phyloP scores from a whole-genome alignment of 2,329 filamentous ascomycete species.

The Myriosclerotinia scirpicola region DNA sequence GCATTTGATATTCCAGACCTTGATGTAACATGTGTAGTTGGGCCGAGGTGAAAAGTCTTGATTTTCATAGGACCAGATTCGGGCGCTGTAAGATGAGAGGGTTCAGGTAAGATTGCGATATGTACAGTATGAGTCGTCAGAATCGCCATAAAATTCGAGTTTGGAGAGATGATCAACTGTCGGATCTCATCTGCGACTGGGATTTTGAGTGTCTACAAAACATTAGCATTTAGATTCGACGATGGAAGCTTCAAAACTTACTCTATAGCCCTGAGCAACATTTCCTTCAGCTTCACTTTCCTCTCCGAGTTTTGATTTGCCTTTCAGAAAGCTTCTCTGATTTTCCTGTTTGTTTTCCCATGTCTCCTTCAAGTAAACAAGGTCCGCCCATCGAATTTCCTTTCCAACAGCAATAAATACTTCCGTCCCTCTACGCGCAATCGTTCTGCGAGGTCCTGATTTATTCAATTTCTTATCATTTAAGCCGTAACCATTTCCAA shows the following conservation, averaged over 20 bases:
- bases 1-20: conserved; percentile 77
- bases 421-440: conserved; percentile 81
- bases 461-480: conserved; percentile 46
- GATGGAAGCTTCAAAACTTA: conserved; percentile 41
- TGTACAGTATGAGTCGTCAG: conserved; percentile 85
- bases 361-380: conserved; percentile 72
- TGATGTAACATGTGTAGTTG: conserved; percentile 86
- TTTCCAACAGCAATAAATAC: conserved; percentile 86
- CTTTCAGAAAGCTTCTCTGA: conserved; percentile 28
- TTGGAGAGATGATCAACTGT: conserved; percentile 82
- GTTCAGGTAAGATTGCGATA: conserved; percentile 80
- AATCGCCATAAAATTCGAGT: conserved; percentile 78
- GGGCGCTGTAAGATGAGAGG: conserved; percentile 68
- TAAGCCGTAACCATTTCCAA: conserved; percentile 29
- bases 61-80: conserved; percentile 71
- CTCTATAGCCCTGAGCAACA: conserved; percentile 49
- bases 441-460: conserved; percentile 59
- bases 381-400: conserved; percentile 88
- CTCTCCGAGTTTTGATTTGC: conserved; percentile 27
- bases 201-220: conserved; percentile 69
- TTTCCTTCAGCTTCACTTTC: conserved; percentile 38
- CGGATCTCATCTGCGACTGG: conserved; percentile 79
- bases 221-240: conserved; percentile 29
- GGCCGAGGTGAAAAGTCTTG: conserved; percentile 88
- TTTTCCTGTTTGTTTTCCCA: conserved; percentile 46